Conservation (phyloP, 2,329 filamentous ascomycete genomes). For the Pseudocercospora fijiensis region DNA sequence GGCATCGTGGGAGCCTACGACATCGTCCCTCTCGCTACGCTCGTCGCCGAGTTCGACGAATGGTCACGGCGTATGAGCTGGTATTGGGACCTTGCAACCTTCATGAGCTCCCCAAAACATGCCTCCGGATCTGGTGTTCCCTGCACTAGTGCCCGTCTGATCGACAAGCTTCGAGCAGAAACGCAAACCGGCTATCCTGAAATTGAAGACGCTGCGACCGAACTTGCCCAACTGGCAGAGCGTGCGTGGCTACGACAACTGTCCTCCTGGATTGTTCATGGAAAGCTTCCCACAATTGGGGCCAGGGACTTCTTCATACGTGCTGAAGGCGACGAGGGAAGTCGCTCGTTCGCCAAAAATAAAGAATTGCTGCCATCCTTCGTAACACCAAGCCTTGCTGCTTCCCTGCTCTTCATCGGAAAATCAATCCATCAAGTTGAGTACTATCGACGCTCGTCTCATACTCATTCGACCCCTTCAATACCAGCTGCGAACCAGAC, state of each 20-base stretch:
- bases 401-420: constrained; percentile 87
- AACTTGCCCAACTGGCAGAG: constrained; percentile 75
- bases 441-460: constrained; percentile 29
- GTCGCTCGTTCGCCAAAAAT: constrained; percentile 54
- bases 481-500: constrained; percentile 43
- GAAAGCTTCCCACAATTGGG: constrained; percentile 74
- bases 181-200: constrained; percentile 86
- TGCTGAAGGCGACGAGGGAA: constrained; percentile 34
- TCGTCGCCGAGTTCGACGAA: constrained; percentile 80
- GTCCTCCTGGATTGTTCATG: constrained; percentile 87
- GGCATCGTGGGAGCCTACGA: constrained; percentile 84
- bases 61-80: constrained; percentile 85
- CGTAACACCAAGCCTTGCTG: constrained; percentile 69
- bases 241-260: constrained; percentile 88
- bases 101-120: constrained; percentile 55
- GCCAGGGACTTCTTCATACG: constrained; percentile 82
- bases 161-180: constrained; percentile 72
- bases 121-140: not conserved
- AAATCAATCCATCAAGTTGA: constrained; percentile 83
- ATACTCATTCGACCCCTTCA: constrained; percentile 11
- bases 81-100: constrained; percentile 72
- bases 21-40: constrained; percentile 83
- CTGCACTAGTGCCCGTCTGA: constrained; percentile 59
- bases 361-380: constrained; percentile 71
- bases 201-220: constrained; percentile 72